Base-by-base conservation (phyloP, 495 filamentous ascomycete species). In the Venustampulla echinocandica region DNA sequence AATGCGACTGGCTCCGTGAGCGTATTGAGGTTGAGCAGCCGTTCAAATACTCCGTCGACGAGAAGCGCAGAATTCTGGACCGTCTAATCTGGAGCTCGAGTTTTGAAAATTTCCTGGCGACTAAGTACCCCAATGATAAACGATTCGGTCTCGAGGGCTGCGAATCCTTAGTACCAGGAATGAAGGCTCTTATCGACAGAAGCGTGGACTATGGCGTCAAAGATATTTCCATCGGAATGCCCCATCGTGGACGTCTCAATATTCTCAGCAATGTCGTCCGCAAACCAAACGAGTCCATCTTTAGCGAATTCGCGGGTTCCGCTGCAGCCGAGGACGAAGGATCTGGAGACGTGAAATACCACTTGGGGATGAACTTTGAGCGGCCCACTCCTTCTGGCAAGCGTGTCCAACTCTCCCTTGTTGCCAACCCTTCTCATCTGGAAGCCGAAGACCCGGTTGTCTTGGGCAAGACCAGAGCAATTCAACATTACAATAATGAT, bases 291-390 rank as follows among this genome's bases (percentile, higher is more conserved):
- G 93, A 96, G 69, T 96, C 93, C 47, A 97, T 98, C 64, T 98
- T 98, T 73, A 93, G 85, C 66, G 92, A 98, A 67, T 98, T 98
- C 58, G 85, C 84, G 47, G 92, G 92, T 50, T 85, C 85, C 30
- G 69, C 86, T 25, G 90, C 87, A 58, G 84, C 88, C 20, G 81
- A 82, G 48, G 92, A 98, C 58, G 92, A 97, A 67, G 92, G 92
- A 47, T 97, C 93, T 40, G 92, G 92, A 52, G 92, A 98, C 65
- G 92, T 98, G 64, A 98, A 98, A 66, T 98, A 98, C 69, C 92
- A 98, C 71, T 69, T 98, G 59, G 92, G 92, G 57, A 98, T 98
- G 92, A 97, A 97, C 71, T 98, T 98, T 59, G 93, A 98, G 70
- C 87, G 92, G 41, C 92, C 92, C 24, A 98, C 92, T 17, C 92